Conservation (phyloP, 1,284 basidiomycete genomes). For the Pseudozyma sp. region DNA sequence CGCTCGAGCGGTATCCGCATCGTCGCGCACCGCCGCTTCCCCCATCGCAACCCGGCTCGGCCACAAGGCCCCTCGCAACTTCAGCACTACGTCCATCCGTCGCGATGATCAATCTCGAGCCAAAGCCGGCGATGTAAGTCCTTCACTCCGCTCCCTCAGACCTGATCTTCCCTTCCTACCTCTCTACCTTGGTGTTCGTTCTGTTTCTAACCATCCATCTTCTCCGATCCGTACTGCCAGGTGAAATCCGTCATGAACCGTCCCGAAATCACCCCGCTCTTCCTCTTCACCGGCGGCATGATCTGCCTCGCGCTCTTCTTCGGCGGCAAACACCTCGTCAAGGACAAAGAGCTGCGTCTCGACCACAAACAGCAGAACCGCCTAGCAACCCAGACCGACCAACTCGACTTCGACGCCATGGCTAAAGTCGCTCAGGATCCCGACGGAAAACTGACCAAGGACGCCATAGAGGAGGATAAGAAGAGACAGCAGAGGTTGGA, state of each 20-base stretch:
- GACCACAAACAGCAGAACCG: constrained; percentile 29
- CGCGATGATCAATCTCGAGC: constrained; percentile 25
- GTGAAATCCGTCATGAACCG: constrained; percentile 32
- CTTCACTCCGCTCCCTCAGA: neutral
- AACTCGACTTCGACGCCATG: constrained; percentile 43
- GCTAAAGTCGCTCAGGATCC: constrained; percentile 35
- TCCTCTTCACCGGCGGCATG: constrained; percentile 49
- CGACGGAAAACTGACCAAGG: constrained; percentile 40
- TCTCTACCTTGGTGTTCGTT: too few relatives aligned
- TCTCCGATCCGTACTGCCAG: constrained; percentile 7
- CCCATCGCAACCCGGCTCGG: neutral
- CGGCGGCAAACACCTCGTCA: constrained; percentile 28
- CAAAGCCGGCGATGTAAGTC: constrained; percentile 25
- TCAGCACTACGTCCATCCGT: constrained; percentile 3
- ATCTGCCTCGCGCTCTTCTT: constrained; percentile 46
- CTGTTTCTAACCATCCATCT: neutral
- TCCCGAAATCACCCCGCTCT: constrained; percentile 49
- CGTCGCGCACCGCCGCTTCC: neutral
- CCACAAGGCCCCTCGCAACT: constrained; percentile 11
- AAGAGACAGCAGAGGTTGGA: constrained; percentile 16
- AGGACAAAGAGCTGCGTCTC: constrained; percentile 36
- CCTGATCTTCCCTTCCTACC: too few relatives aligned
- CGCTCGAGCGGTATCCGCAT: neutral
- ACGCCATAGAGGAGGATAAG: constrained; percentile 30
- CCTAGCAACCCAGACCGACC: constrained; percentile 26